These are phyloP conservation scores for Nasturtium officinale DNA, from an alignment of 345 rosid genomes.

Conservation along the genomic window DNA sequence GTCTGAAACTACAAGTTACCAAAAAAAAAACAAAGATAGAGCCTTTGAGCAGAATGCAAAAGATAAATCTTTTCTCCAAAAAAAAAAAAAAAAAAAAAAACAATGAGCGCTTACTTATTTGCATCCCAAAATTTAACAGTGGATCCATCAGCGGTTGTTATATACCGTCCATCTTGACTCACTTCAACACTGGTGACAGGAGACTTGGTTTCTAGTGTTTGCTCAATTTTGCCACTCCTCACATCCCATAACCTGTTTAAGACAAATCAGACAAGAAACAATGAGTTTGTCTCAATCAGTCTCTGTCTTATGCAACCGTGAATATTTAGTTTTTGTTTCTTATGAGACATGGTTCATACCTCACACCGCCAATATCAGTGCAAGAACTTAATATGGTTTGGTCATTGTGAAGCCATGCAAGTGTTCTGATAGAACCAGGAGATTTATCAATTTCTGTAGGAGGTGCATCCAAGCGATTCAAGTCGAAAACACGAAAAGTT, in stretches of 20 bases:
- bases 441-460: slow-evolving; percentile 45
- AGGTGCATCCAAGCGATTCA: slow-evolving; percentile 46
- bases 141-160: slow-evolving; percentile 89
- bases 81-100: no score
- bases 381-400: slow-evolving; percentile 89
- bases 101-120: slow-evolving; percentile 71
- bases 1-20: slow-evolving; percentile 49
- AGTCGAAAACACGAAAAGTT: slow-evolving; percentile 35
- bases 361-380: slow-evolving; percentile 88
- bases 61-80: background rate
- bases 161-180: slow-evolving; percentile 93
- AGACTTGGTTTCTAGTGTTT: slow-evolving; percentile 81
- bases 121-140: slow-evolving; percentile 97
- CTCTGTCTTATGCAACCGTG: background rate
- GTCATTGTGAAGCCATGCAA: slow-evolving; percentile 45
- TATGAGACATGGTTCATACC: slow-evolving; percentile 47
- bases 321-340: background rate
- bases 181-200: slow-evolving; percentile 95
- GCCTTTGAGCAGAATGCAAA: slow-evolving; percentile 1
- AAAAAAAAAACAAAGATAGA: slow-evolving; percentile 2
- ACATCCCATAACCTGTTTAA: slow-evolving; percentile 81
- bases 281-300: background rate
- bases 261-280: background rate
- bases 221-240: slow-evolving; percentile 84
- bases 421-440: slow-evolving; percentile 47